These are phyloP conservation scores for Quercus gilva DNA, from an alignment of 306 rosid species.

Conservation along the genomic window DNA sequence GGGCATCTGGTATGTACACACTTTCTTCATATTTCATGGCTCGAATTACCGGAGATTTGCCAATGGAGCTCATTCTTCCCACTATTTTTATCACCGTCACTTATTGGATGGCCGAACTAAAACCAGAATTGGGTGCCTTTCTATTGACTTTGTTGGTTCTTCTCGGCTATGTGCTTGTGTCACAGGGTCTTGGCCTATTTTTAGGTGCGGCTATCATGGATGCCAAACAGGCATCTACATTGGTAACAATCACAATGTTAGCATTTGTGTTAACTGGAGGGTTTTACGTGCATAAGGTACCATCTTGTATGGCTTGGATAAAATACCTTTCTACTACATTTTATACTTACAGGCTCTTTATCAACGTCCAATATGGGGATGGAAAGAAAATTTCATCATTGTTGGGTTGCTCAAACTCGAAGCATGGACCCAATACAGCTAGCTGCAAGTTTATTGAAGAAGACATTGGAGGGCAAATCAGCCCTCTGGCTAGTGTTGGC, in stretches of 20 bases:
- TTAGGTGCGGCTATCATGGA: constrained; percentile 89
- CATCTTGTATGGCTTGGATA: constrained; percentile 72
- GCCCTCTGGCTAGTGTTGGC: constrained; percentile 50
- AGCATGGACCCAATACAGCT: constrained; percentile 13
- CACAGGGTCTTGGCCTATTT: constrained; percentile 92
- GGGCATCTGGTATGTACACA: constrained; percentile 85
- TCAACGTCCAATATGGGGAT: constrained; percentile 68
- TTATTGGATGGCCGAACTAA: constrained; percentile 84
- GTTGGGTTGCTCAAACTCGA: constrained; percentile 46
- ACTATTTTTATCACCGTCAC: constrained; percentile 55
- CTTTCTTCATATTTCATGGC: constrained; percentile 80
- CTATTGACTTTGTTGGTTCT: constrained; percentile 50
- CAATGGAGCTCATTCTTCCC: constrained; percentile 94
- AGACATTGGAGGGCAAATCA: constrained; percentile 73
- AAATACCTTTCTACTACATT: constrained; percentile 74
- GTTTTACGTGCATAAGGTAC: constrained; percentile 78
- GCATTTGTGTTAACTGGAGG: constrained; percentile 90
- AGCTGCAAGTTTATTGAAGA: constrained; percentile 74
- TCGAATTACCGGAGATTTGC: constrained; percentile 75
- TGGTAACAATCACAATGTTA: constrained; percentile 80
- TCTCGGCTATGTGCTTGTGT: constrained; percentile 71
- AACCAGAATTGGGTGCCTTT: constrained; percentile 59
- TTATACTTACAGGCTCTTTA: constrained; percentile 63
- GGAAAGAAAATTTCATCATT: constrained; percentile 51
- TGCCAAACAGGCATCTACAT: constrained; percentile 84